These are phyloP conservation scores for Capsella rubella DNA, from an alignment of 441 rosid genomes.

Conservation along the genomic window DNA sequence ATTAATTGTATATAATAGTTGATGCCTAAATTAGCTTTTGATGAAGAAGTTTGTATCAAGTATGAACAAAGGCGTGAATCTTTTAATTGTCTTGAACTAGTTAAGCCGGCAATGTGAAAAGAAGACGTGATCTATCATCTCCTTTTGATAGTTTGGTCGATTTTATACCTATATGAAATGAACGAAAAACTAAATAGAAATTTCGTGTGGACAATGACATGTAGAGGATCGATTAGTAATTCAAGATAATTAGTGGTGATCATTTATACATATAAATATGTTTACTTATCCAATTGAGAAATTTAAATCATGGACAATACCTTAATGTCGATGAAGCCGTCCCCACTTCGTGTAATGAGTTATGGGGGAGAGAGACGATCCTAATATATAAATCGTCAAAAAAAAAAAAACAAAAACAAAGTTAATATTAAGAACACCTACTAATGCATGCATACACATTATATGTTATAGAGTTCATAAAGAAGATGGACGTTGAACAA, in stretches of 20 bases:
- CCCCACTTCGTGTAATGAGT: constrained; percentile 47
- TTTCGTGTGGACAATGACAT: constrained; percentile 23
- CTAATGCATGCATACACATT: too few relatives aligned
- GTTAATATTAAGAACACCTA: too few relatives aligned
- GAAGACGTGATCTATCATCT: constrained; percentile 21
- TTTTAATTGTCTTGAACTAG: constrained; percentile 8
- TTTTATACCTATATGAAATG: constrained; percentile 20
- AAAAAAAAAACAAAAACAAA: not conserved
- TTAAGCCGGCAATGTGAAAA: constrained; percentile 35
- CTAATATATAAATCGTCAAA: constrained; percentile 30
- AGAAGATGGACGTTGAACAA: constrained; percentile 19
- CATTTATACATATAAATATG: not conserved
- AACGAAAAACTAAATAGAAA: constrained; percentile 21
- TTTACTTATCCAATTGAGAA: constrained; percentile 36
- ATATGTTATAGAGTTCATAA: not conserved
- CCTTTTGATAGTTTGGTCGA: constrained; percentile 18
- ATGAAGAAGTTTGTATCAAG: not conserved
- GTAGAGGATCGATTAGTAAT: constrained; percentile 15
- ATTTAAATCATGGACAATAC: constrained; percentile 37
- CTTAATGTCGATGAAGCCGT: constrained; percentile 42
- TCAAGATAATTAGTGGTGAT: constrained; percentile 3
- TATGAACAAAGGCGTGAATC: constrained; percentile 20
- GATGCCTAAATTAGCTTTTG: too few relatives aligned
- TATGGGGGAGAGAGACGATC: constrained; percentile 42
- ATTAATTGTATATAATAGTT: not conserved